Evolutionary conservation across 129 eudicot genomes (phyloP), one percentile per base, ranked within the genome.

Genomic region (Mikania micrantha): DNA sequence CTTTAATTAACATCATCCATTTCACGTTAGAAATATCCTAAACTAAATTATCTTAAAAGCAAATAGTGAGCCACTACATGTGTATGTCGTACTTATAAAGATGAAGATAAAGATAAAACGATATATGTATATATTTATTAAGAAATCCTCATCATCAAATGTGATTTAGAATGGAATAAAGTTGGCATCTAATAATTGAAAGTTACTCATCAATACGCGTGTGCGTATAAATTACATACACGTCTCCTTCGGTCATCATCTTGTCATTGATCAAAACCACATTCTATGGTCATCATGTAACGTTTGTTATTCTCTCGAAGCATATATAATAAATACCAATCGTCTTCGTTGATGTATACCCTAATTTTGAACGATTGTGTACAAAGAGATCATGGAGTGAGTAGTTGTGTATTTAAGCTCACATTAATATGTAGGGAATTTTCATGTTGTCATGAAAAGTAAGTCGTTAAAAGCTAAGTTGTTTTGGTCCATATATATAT

Each of bases 401-500:
- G 77, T 72, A 61, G 70, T 48, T 72, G 77, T 63, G 77, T 44
- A 72, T 60, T 72, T 72, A 72, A 60, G 62, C 20, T 47, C 16
- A n/a, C 77, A 72, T 72, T 60, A 72, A 12, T 48, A 61, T 56
- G 77, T 47, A 47, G 77, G 70, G 78, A 52, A 64, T 64, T 73
- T 50, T 64, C 22, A 25, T 44, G 71, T 40, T 73, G 72, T 73
- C 65, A 38, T 64, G 78, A 73, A 27, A 73, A 64, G 16, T 19
- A 64, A 64, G 77, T 73, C 66, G 48, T 31, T 38, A 7, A 63
- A 60, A 39, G 40, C 34, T 34, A 32, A 1, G 31, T 29, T 21
- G 64, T 58, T 47, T 50, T 73, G 78, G 78, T 64, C 78, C 78
- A 73, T 11, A n/a, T n/a, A n/a, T n/a, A n/a, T n/a, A n/a, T 50